Percentiles rank a stretch among this genome's conserved stretches.
Evolutionary conservation across 352 stramenopile genomes (phyloP).

Genomic region (Globisporangium takayamanum): DNA sequence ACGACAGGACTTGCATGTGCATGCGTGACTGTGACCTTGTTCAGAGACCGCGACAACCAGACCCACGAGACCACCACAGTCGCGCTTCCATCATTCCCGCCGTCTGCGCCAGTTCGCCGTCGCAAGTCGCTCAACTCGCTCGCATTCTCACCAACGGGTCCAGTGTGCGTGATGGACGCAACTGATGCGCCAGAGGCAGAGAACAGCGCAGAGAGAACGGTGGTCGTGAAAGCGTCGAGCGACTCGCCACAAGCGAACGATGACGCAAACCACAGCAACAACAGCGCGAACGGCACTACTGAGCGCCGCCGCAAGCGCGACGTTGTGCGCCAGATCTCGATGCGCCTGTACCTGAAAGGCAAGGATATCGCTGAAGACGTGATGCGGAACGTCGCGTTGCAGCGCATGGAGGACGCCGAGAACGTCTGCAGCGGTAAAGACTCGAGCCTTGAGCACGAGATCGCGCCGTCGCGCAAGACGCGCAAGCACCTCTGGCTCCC

Average conservation of each 20-base stretch:
- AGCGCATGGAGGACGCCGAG: slow-evolving; percentile 57
- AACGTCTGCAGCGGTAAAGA: slow-evolving; percentile 29
- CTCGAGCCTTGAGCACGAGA: slow-evolving; percentile 61
- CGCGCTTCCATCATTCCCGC: not conserved
- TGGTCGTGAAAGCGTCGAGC: slow-evolving; percentile 4
- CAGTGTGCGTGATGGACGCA: slow-evolving; percentile 4
- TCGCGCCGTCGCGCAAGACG: slow-evolving; percentile 52
- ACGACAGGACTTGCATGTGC: not conserved
- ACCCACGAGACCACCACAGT: not conserved
- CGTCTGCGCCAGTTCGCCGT: not conserved
- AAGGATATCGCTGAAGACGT: slow-evolving; percentile 60
- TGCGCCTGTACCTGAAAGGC: slow-evolving; percentile 70
- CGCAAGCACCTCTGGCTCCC: slow-evolving; percentile 69
- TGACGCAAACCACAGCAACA: slow-evolving; percentile 1
- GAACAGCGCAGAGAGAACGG: slow-evolving; percentile 3
- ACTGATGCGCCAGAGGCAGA: slow-evolving; percentile 1
- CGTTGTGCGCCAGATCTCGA: slow-evolving; percentile 68
- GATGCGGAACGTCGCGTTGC: slow-evolving; percentile 49
- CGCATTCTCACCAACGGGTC: slow-evolving; percentile 1
- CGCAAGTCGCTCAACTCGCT: slow-evolving; percentile 8
- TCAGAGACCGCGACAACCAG: slow-evolving; percentile 12
- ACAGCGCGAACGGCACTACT: not conserved
- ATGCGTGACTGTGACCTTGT: not conserved
- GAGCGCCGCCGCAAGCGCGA: slow-evolving; percentile 46
- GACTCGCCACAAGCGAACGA: not conserved